A percentile compares a stretch with the other conserved stretches of the same genome.
phyloP scores from a whole-genome alignment of 495 filamentous ascomycete species.

The Talaromyces adpressus region DNA sequence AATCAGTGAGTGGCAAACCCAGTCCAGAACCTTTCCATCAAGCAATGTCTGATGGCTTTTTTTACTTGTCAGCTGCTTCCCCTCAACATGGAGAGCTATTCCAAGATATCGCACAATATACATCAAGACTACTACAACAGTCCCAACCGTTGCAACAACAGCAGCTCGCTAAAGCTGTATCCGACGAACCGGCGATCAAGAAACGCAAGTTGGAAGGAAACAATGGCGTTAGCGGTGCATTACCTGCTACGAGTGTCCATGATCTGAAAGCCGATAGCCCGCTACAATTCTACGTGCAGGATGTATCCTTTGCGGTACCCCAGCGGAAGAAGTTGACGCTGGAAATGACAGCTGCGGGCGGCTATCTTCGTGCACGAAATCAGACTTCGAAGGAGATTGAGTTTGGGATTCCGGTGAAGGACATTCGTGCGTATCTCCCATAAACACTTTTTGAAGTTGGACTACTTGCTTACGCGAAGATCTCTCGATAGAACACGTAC shows the following conservation, averaged over 20 bases:
- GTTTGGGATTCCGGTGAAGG: slow-evolving; percentile 60
- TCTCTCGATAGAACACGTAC: slow-evolving; percentile 53
- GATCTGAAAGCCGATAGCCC: slow-evolving; percentile 33
- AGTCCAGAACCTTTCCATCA: background rate
- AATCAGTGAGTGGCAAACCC: slow-evolving; percentile 29
- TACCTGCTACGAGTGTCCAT: slow-evolving; percentile 27
- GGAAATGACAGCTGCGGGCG: slow-evolving; percentile 52
- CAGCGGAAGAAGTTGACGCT: slow-evolving; percentile 88
- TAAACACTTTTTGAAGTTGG: too few species aligned
- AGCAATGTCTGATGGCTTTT: slow-evolving; percentile 9
- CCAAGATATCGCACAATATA: slow-evolving; percentile 43
- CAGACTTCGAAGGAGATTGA: slow-evolving; percentile 58
- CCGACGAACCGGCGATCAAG: slow-evolving; percentile 38
- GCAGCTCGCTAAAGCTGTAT: slow-evolving; percentile 17
- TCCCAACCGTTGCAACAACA: slow-evolving; percentile 14
- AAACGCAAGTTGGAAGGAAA: slow-evolving; percentile 47
- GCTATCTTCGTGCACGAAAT: slow-evolving; percentile 60
- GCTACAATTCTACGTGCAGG: slow-evolving; percentile 50
- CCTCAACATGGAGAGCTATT: slow-evolving; percentile 37
- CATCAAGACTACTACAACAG: slow-evolving; percentile 36
- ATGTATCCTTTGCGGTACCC: slow-evolving; percentile 72
- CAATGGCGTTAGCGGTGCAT: slow-evolving; percentile 2
- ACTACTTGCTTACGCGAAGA: background rate
- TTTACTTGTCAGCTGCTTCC: slow-evolving; percentile 20
- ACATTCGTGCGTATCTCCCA: slow-evolving; percentile 51